Conservation (phyloP, 345 rosid species). For the Gossypium herbaceum region DNA sequence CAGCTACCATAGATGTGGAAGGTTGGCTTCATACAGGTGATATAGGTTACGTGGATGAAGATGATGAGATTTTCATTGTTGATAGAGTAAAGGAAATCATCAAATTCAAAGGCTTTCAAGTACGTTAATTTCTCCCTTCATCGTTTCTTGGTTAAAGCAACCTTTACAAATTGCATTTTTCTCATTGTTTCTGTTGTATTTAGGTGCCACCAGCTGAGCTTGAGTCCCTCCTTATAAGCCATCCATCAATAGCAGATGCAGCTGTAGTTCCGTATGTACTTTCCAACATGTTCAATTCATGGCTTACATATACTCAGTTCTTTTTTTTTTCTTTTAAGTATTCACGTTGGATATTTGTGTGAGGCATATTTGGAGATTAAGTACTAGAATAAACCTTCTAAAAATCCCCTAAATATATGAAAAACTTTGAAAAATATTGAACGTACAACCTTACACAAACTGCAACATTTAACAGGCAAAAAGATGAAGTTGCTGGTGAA, state of each 20-base stretch:
- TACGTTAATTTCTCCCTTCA: background rate
- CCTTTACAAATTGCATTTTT: background rate
- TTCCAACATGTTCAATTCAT: no score
- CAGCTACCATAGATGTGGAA: conserved; percentile 60
- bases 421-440: no score
- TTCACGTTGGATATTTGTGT: background rate
- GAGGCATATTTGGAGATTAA: no score
- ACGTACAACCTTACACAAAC: background rate
- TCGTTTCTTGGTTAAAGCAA: background rate
- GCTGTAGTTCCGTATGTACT: conserved; percentile 85
- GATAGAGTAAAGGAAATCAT: conserved; percentile 88
- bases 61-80: conserved; percentile 73
- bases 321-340: background rate
- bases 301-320: background rate
- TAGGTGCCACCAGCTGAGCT: conserved; percentile 96
- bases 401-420: no score
- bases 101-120: conserved; percentile 94
- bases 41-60: conserved; percentile 81
- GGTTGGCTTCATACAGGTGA: conserved; percentile 98
- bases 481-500: conserved; percentile 85
- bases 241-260: conserved; percentile 72
- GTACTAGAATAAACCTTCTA: no score
- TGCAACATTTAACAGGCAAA: conserved; percentile 39
- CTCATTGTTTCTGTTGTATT: background rate
- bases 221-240: conserved; percentile 68